Percentiles rank a stretch among this genome's conserved stretches.
phyloP scores from a whole-genome alignment of 169 alveolate genomes.

The Cryptosporidium andersoni region DNA sequence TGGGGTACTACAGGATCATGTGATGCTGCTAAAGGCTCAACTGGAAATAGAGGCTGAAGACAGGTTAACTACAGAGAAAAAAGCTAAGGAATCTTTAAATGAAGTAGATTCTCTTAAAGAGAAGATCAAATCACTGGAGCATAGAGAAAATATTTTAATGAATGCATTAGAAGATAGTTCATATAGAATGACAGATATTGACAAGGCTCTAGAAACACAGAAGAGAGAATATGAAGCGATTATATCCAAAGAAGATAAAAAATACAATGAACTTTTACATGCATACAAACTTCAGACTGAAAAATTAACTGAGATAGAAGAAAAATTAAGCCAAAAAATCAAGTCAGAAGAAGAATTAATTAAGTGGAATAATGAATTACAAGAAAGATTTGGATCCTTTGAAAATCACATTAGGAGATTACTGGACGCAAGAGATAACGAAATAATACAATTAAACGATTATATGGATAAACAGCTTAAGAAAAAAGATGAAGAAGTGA shows the following conservation, averaged over 20 bases:
- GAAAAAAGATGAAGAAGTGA: conserved; percentile 59
- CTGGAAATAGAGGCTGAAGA: conserved; percentile 44
- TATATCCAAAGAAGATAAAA: conserved; percentile 33
- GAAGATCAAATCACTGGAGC: conserved; percentile 47
- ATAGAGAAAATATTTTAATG: conserved; percentile 54
- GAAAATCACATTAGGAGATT: conserved; percentile 64
- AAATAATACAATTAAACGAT: conserved; percentile 61
- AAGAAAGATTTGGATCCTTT: conserved; percentile 54
- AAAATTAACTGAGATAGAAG: conserved; percentile 12
- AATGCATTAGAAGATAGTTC: conserved; percentile 69
- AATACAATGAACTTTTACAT: conserved; percentile 24
- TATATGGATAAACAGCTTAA: conserved; percentile 61
- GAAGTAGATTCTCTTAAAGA: conserved; percentile 44
- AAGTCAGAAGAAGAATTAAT: conserved; percentile 34
- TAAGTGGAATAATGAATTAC: conserved; percentile 24
- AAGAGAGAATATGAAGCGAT: conserved; percentile 42
- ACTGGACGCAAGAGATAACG: conserved; percentile 68
- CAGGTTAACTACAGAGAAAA: conserved; percentile 30
- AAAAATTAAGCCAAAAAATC: conserved; percentile 11
- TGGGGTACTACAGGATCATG: conserved; percentile 48
- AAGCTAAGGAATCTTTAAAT: conserved; percentile 3
- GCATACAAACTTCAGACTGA: conserved; percentile 39
- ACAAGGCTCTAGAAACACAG: conserved; percentile 60
- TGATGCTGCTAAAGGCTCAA: conserved; percentile 50
- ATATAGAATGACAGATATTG: conserved; percentile 68